These are phyloP conservation scores for Pneumocystis sp. DNA, from an alignment of 1,139 yeast genomes.

Conservation along the genomic window DNA sequence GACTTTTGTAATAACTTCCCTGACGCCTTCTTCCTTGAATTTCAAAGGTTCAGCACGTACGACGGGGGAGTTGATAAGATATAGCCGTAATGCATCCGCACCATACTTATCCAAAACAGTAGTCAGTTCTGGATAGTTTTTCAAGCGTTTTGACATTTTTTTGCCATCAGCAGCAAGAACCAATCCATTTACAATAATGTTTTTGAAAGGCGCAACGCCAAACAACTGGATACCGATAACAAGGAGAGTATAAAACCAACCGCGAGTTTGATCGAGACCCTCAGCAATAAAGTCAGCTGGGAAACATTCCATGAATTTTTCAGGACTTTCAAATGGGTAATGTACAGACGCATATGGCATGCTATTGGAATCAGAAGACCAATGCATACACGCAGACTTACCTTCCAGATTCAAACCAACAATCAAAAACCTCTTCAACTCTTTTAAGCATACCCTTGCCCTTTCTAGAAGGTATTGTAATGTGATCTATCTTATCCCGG, in stretches of 20 bases:
- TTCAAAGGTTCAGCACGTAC: slow-evolving; percentile 91
- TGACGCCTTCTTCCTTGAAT: slow-evolving; percentile 96
- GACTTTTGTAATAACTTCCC: slow-evolving; percentile 91
- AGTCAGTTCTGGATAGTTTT: slow-evolving; percentile 93
- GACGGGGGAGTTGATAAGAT: slow-evolving; percentile 93
- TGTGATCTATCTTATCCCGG: slow-evolving; percentile 79
- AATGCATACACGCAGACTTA: not conserved
- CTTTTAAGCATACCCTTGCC: slow-evolving; percentile 83
- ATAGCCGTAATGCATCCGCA: slow-evolving; percentile 93
- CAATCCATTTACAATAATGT: slow-evolving; percentile 91
- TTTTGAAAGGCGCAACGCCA: slow-evolving; percentile 82
- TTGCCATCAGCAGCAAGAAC: slow-evolving; percentile 96
- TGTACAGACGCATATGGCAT: slow-evolving; percentile 98
- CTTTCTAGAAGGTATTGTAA: slow-evolving; percentile 82
- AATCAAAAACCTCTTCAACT: slow-evolving; percentile 95
- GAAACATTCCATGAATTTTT: slow-evolving; percentile 53
- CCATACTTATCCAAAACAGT: slow-evolving; percentile 74
- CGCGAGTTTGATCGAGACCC: slow-evolving; percentile 98
- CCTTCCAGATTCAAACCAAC: slow-evolving; percentile 96
- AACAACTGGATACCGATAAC: slow-evolving; percentile 92
- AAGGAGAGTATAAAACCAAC: slow-evolving; percentile 96
- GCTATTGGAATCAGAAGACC: slow-evolving; percentile 25
- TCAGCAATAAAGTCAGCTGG: slow-evolving; percentile 97
- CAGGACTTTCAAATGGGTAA: slow-evolving; percentile 82
- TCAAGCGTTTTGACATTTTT: slow-evolving; percentile 96